Percentiles rank a stretch among this genome's conserved stretches.
Evolutionary conservation across 345 rosid genomes (phyloP).

Genomic region (Abelmoschus esculentus): DNA sequence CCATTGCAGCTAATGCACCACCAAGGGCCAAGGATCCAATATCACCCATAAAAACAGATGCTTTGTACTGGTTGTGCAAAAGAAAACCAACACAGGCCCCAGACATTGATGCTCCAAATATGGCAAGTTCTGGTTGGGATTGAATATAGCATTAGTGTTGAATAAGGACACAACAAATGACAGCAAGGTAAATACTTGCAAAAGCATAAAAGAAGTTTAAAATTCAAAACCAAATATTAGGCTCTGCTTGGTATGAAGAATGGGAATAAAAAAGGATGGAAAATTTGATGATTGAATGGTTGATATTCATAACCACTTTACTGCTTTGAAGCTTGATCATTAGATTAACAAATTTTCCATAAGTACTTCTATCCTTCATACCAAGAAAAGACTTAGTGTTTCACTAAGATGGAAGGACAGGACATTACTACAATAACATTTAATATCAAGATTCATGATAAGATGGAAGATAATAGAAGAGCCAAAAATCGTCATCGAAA

Average conservation of each 20-base stretch:
- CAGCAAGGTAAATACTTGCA: neutral
- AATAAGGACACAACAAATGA: neutral
- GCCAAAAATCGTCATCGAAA: neutral
- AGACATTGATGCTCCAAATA: constrained; percentile 95
- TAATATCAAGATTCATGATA: neutral
- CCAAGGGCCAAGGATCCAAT: constrained; percentile 89
- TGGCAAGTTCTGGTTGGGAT: constrained; percentile 52
- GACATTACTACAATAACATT: neutral
- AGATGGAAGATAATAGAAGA: neutral
- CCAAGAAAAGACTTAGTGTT: neutral
- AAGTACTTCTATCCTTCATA: no score
- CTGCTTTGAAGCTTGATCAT: no score
- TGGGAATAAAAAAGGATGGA: no score
- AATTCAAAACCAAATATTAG: neutral
- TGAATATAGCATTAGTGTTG: constrained; percentile 6
- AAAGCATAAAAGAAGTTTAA: neutral
- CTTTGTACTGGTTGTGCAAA: constrained; percentile 73
- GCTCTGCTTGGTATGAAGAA: no score
- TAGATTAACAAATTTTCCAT: no score
- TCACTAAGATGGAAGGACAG: neutral
- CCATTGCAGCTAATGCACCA: constrained; percentile 93
- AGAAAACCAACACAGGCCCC: constrained; percentile 95
- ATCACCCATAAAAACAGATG: constrained; percentile 77
- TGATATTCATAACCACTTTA: no score
- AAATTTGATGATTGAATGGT: no score